Base-by-base conservation (phyloP, 2,329 filamentous ascomycete species). In the Paecilomyces niveus region DNA sequence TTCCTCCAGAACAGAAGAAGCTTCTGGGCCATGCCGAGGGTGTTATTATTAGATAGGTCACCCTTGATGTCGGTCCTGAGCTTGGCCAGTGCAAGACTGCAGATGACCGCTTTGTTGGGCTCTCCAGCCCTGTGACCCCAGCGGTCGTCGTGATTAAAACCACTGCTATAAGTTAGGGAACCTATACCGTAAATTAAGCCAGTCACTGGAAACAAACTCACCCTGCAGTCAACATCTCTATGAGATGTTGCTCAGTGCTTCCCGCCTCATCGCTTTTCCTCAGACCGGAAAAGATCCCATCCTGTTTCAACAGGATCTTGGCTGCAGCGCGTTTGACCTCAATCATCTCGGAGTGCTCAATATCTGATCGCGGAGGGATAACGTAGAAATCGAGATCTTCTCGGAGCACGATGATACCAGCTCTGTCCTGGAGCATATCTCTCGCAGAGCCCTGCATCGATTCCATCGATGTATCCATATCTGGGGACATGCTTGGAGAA, bases 151-250 rank as follows among this genome's bases (percentile, higher is more conserved):
- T 96, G 90, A 72, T 97, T 92, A 79, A 99, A 99, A 39, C 94
- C 94, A 66, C 94, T 97, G 65, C 9, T 54, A 39, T 57, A 22
- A 29, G 32, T 65, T 65, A 65, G 67, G 63, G 33, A 55, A 45
- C 33, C 15, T 56, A 39, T 29, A 10, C 21, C 24, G 54, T 56
- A 13, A 22, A 18, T 45, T 39, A 32, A 31, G 52, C 21, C 15
- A 53, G 33, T 24, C 22, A 29, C 29, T 26, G 39, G 26, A 32
- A 33, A 10, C 24, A 3, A 29, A 80, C 88, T 77, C 81, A 97
- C 93, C 93, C 94, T 71, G 94, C 94, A 57, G 94, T 99, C 76
- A 99, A 78, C 94, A 99, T 99, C 80, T 99, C 94, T 69, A 99
- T 99, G 45, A 99, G 81, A 80, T 99, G 94, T 66, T 96, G 94